Evolutionary conservation across 345 rosid genomes (phyloP).

Genomic region (Dipteronia dyeriana): DNA sequence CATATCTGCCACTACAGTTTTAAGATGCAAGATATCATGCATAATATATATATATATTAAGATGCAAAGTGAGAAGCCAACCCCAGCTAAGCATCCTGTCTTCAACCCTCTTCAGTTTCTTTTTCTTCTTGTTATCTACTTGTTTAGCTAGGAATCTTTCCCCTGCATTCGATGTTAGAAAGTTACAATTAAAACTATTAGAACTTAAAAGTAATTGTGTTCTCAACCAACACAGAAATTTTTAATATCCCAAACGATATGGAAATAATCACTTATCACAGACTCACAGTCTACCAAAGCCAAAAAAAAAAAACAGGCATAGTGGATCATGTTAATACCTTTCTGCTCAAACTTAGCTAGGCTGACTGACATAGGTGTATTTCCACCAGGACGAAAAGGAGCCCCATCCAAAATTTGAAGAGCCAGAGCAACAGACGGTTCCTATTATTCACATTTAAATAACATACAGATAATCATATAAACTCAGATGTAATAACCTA

Average conservation of each 20-base stretch:
- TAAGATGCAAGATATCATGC: neutral
- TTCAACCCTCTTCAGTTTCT: conserved; percentile 86
- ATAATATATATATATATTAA: neutral
- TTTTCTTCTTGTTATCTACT: conserved; percentile 83
- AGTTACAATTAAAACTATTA: neutral
- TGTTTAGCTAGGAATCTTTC: conserved; percentile 78
- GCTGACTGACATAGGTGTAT: conserved; percentile 74
- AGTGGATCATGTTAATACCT: conserved; percentile 42
- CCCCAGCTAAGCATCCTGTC: conserved; percentile 98
- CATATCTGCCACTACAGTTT: neutral
- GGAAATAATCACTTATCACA: neutral
- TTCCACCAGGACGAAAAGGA: conserved; percentile 84
- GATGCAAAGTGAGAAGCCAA: conserved; percentile 31
- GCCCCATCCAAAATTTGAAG: conserved; percentile 87
- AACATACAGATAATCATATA: conserved; percentile 14
- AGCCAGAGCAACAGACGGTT: conserved; percentile 95
- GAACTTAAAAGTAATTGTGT: neutral
- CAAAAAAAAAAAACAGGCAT: neutral
- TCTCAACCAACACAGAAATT: conserved; percentile 2
- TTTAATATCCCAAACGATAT: conserved; percentile 17
- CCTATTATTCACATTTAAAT: conserved; percentile 41
- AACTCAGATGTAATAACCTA: neutral
- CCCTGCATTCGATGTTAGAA: conserved; percentile 47
- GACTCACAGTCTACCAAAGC: neutral
- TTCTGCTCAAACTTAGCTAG: conserved; percentile 92